These are phyloP conservation scores for Penicillium canescens DNA, from an alignment of 495 filamentous ascomycete genomes.

Conservation along the genomic window DNA sequence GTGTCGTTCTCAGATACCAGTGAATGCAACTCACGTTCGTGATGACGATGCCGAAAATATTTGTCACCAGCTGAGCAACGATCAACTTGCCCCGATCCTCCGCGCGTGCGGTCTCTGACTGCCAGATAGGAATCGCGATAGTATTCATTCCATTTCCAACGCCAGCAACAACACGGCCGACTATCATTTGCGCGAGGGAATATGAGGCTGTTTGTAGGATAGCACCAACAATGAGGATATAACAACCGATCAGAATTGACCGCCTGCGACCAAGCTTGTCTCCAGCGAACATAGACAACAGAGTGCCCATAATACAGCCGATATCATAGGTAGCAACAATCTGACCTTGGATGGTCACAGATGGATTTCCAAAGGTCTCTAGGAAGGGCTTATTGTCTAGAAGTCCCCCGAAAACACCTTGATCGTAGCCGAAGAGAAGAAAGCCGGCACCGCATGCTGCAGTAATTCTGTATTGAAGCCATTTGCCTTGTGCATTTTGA, in stretches of 20 bases:
- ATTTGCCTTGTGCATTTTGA: constrained; percentile 3
- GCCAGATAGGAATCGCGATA: constrained; percentile 44
- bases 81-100: constrained; percentile 59
- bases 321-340: constrained; percentile 17
- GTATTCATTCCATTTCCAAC: constrained; percentile 44
- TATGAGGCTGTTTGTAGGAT: constrained; percentile 52
- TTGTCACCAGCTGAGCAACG: constrained; percentile 56
- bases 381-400: constrained; percentile 15
- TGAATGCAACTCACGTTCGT: constrained; percentile 1
- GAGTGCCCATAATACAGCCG: constrained; percentile 6
- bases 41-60: constrained; percentile 44
- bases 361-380: constrained; percentile 8
- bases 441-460: constrained; percentile 12
- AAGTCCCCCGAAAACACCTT: constrained; percentile 32
- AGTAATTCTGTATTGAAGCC: constrained; percentile 11
- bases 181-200: constrained; percentile 42
- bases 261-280: constrained; percentile 51
- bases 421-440: constrained; percentile 31
- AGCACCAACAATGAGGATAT: constrained; percentile 52
- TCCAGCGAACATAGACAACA: constrained; percentile 20
- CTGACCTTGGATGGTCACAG: constrained; percentile 13
- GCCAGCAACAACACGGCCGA: constrained; percentile 42
- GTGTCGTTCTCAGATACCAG: background rate
- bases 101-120: constrained; percentile 51
- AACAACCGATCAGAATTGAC: constrained; percentile 44